phyloP scores from a whole-genome alignment of 2,329 filamentous ascomycete genomes.

The Xylaria sp. region DNA sequence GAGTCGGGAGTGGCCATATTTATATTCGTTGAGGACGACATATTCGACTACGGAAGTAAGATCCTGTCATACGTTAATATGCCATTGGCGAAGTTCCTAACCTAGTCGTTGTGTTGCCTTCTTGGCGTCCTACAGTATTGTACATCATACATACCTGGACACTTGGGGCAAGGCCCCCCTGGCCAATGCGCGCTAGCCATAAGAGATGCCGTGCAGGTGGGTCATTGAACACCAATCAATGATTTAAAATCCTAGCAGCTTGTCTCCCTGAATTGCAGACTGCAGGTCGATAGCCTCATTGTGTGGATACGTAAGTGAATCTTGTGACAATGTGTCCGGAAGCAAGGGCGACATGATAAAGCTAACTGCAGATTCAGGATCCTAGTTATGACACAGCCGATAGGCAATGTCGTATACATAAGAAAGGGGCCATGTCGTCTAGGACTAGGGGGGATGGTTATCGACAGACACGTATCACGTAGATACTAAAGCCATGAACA shows the following conservation, averaged over 20 bases:
- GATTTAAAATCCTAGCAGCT: not conserved
- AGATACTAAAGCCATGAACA: not conserved
- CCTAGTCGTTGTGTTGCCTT: not conserved
- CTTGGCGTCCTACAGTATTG: not conserved
- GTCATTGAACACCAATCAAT: not conserved
- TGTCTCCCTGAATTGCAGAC: not conserved
- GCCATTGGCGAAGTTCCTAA: slow-evolving; percentile 4
- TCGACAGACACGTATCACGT: not conserved
- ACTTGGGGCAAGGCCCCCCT: not conserved
- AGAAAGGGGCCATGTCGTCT: not conserved
- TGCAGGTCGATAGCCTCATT: not conserved
- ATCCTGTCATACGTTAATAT: slow-evolving; percentile 19
- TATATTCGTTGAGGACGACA: slow-evolving; percentile 18
- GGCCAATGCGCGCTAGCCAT: not conserved
- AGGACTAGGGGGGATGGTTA: not conserved
- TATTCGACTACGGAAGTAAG: not conserved
- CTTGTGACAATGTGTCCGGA: not conserved
- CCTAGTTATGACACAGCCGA: not conserved
- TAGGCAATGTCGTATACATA: too few relatives aligned
- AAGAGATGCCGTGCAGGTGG: too few relatives aligned
- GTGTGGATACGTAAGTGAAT: not conserved
- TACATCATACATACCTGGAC: too few relatives aligned
- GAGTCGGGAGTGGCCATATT: slow-evolving; percentile 23
- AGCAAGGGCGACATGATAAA: not conserved
- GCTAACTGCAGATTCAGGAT: not conserved